Conservation (phyloP, 2,329 filamentous ascomycete genomes). For the Fusarium staphyleae region DNA sequence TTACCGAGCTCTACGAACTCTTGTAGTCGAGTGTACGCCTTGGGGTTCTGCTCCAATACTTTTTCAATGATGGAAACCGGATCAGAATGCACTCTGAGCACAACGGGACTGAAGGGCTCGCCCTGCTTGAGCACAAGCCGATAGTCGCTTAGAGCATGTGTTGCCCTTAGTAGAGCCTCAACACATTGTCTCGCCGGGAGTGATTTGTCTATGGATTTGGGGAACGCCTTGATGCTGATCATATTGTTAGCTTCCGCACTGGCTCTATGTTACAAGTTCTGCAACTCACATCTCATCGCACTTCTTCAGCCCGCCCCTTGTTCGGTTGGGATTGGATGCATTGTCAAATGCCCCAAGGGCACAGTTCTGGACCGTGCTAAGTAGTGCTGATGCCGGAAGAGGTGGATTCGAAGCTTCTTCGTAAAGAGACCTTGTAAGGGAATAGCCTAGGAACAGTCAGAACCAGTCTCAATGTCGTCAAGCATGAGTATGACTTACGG, state of each 20-base stretch:
- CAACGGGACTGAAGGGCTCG: conserved; percentile 80
- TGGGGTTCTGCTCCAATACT: conserved; percentile 76
- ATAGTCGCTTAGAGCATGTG: conserved; percentile 78
- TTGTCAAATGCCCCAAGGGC: conserved; percentile 80
- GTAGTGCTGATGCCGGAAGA: conserved; percentile 59
- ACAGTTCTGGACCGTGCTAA: conserved; percentile 66
- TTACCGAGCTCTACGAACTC: conserved; percentile 74
- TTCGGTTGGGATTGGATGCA: conserved; percentile 81
- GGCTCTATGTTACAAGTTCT: no score
- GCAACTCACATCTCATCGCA: conserved; percentile 73
- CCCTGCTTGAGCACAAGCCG: conserved; percentile 80
- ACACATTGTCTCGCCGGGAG: conserved; percentile 60
- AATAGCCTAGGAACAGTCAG: conserved; percentile 57
- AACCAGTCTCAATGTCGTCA: background rate
- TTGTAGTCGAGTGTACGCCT: conserved; percentile 76
- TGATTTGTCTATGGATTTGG: conserved; percentile 61
- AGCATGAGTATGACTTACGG: conserved; percentile 52
- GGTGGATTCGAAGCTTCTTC: conserved; percentile 58
- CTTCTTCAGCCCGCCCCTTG: conserved; percentile 77
- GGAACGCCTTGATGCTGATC: conserved; percentile 68
- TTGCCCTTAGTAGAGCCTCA: conserved; percentile 72
- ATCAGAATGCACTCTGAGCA: conserved; percentile 78
- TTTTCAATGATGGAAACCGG: conserved; percentile 76
- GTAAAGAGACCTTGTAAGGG: conserved; percentile 68
- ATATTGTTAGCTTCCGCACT: conserved; percentile 37